Evolutionary conservation across 2,329 filamentous ascomycete genomes (phyloP).

Genomic region (Ascochyta lentis): DNA sequence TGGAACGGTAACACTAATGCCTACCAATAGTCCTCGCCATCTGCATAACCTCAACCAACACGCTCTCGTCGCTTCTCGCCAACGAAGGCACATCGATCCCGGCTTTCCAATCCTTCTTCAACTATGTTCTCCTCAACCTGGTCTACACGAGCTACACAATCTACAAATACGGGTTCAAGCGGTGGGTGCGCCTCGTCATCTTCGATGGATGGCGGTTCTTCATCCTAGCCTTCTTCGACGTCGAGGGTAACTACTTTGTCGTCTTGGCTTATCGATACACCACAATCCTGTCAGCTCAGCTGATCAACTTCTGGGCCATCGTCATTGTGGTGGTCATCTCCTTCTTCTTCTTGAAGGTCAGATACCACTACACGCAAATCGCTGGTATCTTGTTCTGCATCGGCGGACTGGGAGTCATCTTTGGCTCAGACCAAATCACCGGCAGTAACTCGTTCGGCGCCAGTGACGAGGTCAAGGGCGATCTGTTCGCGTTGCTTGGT

Average conservation of each 20-base stretch:
- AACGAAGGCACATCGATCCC: slow-evolving; percentile 78
- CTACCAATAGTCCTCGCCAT: slow-evolving; percentile 59
- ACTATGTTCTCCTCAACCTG: slow-evolving; percentile 82
- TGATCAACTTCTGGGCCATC: slow-evolving; percentile 99
- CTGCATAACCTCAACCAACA: slow-evolving; percentile 92
- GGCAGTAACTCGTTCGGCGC: slow-evolving; percentile 72
- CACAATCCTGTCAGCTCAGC: slow-evolving; percentile 88
- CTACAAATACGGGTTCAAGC: slow-evolving; percentile 77
- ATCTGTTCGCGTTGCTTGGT: slow-evolving; percentile 87
- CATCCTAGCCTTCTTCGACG: slow-evolving; percentile 90
- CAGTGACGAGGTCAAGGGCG: slow-evolving; percentile 82
- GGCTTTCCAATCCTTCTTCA: slow-evolving; percentile 95
- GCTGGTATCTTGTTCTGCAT: slow-evolving; percentile 87
- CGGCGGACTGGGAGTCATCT: slow-evolving; percentile 85
- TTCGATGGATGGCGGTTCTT: slow-evolving; percentile 89
- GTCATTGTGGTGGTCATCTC: slow-evolving; percentile 88
- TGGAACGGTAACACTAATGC: background rate
- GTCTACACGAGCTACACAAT: slow-evolving; percentile 84
- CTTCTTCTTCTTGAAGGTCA: slow-evolving; percentile 81
- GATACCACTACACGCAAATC: slow-evolving; percentile 88
- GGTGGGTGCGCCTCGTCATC: slow-evolving; percentile 68
- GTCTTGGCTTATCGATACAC: slow-evolving; percentile 89
- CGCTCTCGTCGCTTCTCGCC: slow-evolving; percentile 79
- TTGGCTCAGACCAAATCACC: slow-evolving; percentile 86
- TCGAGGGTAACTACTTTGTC: slow-evolving; percentile 97